Base-by-base conservation (phyloP, 2,329 filamentous ascomycete species). In the Colletotrichum eremochloae region DNA sequence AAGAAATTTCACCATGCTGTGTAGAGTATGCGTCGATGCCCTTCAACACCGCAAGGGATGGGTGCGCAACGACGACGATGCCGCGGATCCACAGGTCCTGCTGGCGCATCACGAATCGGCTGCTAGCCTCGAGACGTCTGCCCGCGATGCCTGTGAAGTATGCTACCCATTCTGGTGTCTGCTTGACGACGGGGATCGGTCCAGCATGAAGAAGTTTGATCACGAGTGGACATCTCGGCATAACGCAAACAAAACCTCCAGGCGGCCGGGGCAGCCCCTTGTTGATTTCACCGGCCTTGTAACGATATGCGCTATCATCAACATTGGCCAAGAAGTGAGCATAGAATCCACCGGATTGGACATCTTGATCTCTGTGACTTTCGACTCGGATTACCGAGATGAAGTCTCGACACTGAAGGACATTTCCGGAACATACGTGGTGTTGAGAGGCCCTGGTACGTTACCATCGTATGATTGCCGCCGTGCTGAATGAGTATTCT, bases 161-260 rank as follows among this genome's bases (percentile, higher is more conserved):
- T 60, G 63, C 33, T 36, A 18, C n/a, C 63, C 67, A 12, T 70
- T 70, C n/a, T 70, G 67, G 67, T 38, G 2, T 1, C 67, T 61
- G 2, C 15, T 70, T 14, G 24, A 24, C 3, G 46, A 70, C 2
- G 11, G 55, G 6, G 29, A 46, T 4, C 53, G 58, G 31, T 12
- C 29, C 18, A 31, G 0, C 1, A 15, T 70, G 9, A 67, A 20
- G 29, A 18, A 15, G 1, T 67, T 67, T 40, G 68, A 46, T 4
- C 31, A n/a, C 15, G 8, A 5, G 8, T 67, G 53, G 48, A 4
- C 36, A n/a, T 36, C 33, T 29, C 52, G 67, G 15, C 42, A 1
- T 14, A 6, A 0, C 0, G 8, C 14, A 15, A 11, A 3, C 15
- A 8, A 18, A 29, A 44, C 29, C 5, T 2, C 6, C 15, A 53